Percentiles rank a stretch among this genome's conserved stretches.
phyloP scores from a whole-genome alignment of 768 basidiomycete genomes.

The Termitomyces sp. region DNA sequence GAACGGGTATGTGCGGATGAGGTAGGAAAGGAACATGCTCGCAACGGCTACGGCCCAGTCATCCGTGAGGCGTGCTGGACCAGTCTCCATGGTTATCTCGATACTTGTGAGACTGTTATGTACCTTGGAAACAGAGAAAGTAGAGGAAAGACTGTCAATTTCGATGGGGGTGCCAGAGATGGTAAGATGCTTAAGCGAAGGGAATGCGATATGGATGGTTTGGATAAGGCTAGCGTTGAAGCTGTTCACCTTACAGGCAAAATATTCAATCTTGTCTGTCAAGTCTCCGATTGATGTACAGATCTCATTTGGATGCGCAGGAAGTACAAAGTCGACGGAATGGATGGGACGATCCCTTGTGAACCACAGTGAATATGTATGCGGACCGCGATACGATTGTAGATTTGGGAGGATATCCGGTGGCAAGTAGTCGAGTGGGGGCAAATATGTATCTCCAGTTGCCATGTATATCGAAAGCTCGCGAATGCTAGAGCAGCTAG shows the following conservation, averaged over 20 bases:
- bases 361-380: constrained; percentile 11
- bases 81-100: constrained; percentile 11
- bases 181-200: constrained; percentile 12
- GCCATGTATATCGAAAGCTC: constrained; percentile 12
- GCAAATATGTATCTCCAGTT: constrained; percentile 7
- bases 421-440: constrained; percentile 11
- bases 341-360: constrained; percentile 6
- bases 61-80: constrained; percentile 8
- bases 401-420: constrained; percentile 13
- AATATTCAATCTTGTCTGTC: constrained; percentile 7
- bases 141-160: constrained; percentile 10
- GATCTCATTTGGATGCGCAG: constrained; percentile 10
- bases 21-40: constrained; percentile 8
- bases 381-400: constrained; percentile 13
- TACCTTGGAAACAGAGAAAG: constrained; percentile 3
- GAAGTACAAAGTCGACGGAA: constrained; percentile 9
- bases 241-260: constrained; percentile 11
- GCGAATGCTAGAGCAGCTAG: constrained; percentile 3
- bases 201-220: constrained; percentile 13
- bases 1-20: constrained; percentile 11
- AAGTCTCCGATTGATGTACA: constrained; percentile 2
- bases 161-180: constrained; percentile 14
- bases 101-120: constrained; percentile 10
- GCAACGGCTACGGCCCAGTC: constrained; percentile 10
- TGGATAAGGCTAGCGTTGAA: constrained; percentile 7